Evolutionary conservation across 805 yeast genomes (phyloP), one percentile per base, ranked within the genome.

Genomic region (Wickerhamomyces rabaulensis): DNA sequence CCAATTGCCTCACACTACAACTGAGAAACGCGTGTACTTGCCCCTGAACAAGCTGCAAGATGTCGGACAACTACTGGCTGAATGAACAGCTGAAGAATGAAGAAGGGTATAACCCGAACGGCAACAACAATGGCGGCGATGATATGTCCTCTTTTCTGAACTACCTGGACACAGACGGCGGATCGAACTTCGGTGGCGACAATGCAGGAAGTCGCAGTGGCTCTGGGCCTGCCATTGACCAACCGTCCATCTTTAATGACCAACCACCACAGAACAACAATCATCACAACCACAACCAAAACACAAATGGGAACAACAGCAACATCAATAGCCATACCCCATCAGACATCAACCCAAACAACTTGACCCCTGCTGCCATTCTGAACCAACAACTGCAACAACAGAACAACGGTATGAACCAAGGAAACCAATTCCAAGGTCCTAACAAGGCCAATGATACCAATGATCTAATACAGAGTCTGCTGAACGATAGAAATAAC

Each of bases 91-190:
- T 56, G 41, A 57, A 47, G 46, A 55, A 52, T 38, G 63, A 61
- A 19, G 61, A 55, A 9, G 53, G 49, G 9, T 49, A 42, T 46
- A 52, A 40, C 39, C 42, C 31, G 40, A 52, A 44, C 40, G 44
- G 40, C 39, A 54, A 44, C 49, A 48, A 49, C 38, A 60, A 54
- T 33, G 59, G 56, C 43, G 54, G 50, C 36, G 58, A 57, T 44
- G 50, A 62, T 42, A 75, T 76, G 58, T 71, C 70, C 41, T 63
- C 79, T 33, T 81, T 80, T 26, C 61, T 79, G 33, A 72, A 73
- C 53, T 75, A 78, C 49, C 62, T 76, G 49, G 76, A 75, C 48
- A 76, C 46, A 42, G 58, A 53, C 41, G 39, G 39, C n/a, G 40
- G 33, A 27, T 39, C 48, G n/a, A 48, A 39, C 38, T 36, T 33